Base-by-base conservation (phyloP, 2,329 filamentous ascomycete species). In the Lasiodiplodia sp. region DNA sequence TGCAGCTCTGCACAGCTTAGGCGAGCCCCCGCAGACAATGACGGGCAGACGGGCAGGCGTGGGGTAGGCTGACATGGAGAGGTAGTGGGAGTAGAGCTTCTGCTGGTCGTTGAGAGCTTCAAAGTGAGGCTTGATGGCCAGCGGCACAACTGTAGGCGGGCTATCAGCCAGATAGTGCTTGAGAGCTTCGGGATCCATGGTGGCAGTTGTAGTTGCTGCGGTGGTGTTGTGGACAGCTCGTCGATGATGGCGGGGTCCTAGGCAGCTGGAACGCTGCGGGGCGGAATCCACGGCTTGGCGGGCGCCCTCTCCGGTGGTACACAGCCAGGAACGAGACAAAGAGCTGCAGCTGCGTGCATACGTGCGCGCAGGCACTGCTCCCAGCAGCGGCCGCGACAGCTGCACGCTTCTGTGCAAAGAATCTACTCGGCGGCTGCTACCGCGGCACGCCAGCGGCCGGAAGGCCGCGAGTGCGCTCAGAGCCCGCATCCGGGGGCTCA, bases 71-170 rank as follows among this genome's bases (percentile, higher is more conserved):
- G 51, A 81, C 79, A 79, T 69, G 47, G 79, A 81, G 69, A 81
- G 75, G 67, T 80, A 94, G 82, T 97, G 94, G 72, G 94, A 92
- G 85, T 97, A 97, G 77, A 92, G 90, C 84, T 95, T 94, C 83
- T 97, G 89, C 78, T 91, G 85, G 75, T 92, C 88, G 66, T 83
- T 86, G 70, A 96, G 81, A 44, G 90, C 88, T 67, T 95, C 91
- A 75, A 98, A 99, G 82, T 98, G 95, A 78, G 93, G 92, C 82
- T 93, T 93, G 79, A 98, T 96, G 79, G 93, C 91, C 62, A 99
- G 88, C 58, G 91, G 89, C 69, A 97, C 95, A 68, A 97, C 89
- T 60, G 90, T 92, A 0, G 96, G 96, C 56, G 96, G 96, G 72
- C 91, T 90, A 81, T 99, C 96, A 57, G 96, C 94, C 70, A 97